Base-by-base conservation (phyloP, 257 asterid species). In the Solanum medicagineum region DNA sequence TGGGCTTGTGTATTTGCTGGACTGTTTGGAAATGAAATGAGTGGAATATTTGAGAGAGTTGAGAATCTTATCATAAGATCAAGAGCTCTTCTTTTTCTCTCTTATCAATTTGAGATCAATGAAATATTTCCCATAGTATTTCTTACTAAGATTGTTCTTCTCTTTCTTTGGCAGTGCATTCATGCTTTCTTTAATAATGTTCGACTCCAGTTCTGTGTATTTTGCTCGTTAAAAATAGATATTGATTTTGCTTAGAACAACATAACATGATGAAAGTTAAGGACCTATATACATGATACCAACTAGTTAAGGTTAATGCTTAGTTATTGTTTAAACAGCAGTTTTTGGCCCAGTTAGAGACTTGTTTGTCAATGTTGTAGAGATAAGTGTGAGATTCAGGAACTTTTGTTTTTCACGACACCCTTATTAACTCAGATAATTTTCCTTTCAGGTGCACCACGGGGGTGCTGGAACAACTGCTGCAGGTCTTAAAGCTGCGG, bases 401-500 rank as follows among this genome's bases (percentile, higher is more conserved):
- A 77, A 10, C 65, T 77, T 16, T 26, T 8, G 24, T 15, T 47
- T 9, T 59, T 49, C 24, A 14, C n/a, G 24, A 74, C 24, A 77
- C 47, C 65, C 11, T 53, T 51, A 77, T 26, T 51, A 4, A 15
- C 40, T 22, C 60, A 0, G 13, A 71, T 42, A 71, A 49, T 73
- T 70, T 77, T 77, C 65, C 65, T 85, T 54, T 54, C 85, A 96
- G 98, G 98, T 94, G 88, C 98, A 94, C 90, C 98, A 94, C 80
- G 99, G 99, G 73, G 98, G 99, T 59, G 98, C 99, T 62, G 99
- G 98, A 85, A 96, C 99, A 85, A 94, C 99, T 8, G 99, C 98
- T 49, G 98, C 98, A 22, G 97, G 99, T 83, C 98, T 96, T 85
- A 96, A 93, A 92, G 99, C 98, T 84, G 98, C 96, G 69, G 99